These are phyloP conservation scores for Aphanomyces stellatus DNA, from an alignment of 352 stramenopile genomes.

Conservation along the genomic window DNA sequence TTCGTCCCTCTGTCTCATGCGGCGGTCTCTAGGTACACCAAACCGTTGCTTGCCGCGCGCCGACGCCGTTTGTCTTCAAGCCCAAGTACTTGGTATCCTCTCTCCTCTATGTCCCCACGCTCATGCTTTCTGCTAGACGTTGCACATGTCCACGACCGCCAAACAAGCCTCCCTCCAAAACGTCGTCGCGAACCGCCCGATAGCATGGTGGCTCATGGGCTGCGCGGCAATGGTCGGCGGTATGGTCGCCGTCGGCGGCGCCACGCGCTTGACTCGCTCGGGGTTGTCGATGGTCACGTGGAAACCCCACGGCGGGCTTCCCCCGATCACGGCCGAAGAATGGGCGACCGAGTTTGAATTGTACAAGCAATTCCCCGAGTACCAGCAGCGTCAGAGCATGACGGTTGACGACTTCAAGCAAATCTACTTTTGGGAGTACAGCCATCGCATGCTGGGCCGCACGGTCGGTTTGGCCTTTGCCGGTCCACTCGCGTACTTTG, in stretches of 20 bases:
- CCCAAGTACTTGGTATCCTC: conserved; percentile 17
- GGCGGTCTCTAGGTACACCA: conserved; percentile 14
- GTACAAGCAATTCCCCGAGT: conserved; percentile 99
- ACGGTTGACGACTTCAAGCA: conserved; percentile 98
- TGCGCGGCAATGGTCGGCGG: conserved; percentile 91
- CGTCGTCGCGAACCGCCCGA: conserved; percentile 65
- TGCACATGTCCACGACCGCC: conserved; percentile 39
- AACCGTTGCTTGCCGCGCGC: conserved; percentile 8
- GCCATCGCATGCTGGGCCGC: conserved; percentile 97
- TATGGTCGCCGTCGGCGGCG: conserved; percentile 97
- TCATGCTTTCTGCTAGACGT: conserved; percentile 1
- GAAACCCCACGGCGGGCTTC: conserved; percentile 91
- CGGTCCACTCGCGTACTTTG: conserved; percentile 90
- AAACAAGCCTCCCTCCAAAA: conserved; percentile 64
- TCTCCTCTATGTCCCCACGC: background rate
- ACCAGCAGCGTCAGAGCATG: conserved; percentile 91
- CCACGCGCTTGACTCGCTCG: conserved; percentile 95
- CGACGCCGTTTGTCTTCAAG: background rate
- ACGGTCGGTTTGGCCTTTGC: conserved; percentile 92
- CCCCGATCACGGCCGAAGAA: conserved; percentile 86
- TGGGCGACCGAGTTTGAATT: conserved; percentile 96
- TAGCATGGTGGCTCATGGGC: conserved; percentile 94
- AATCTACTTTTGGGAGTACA: conserved; percentile 95
- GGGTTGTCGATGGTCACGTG: conserved; percentile 97
- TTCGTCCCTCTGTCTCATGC: background rate